phyloP scores from a whole-genome alignment of 768 basidiomycete genomes.

The Lepiota brunneoincarnata region DNA sequence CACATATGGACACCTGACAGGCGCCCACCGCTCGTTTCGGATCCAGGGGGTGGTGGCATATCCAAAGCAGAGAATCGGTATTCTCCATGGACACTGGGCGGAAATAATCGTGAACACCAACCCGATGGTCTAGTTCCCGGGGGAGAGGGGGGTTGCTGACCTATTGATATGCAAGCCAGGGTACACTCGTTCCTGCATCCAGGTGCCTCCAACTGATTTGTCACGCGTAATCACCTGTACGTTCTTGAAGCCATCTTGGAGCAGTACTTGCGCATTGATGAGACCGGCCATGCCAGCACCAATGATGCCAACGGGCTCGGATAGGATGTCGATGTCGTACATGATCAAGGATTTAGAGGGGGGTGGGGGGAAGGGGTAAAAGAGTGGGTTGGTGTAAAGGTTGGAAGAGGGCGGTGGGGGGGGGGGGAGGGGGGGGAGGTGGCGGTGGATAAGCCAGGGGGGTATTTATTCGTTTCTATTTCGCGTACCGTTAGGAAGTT shows the following conservation, averaged over 20 bases:
- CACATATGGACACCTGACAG: constrained; percentile 53
- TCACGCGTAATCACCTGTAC: constrained; percentile 58
- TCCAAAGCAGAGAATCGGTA: constrained; percentile 53
- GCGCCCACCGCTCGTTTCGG: constrained; percentile 36
- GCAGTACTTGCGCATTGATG: constrained; percentile 53
- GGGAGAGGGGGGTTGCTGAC: constrained; percentile 30
- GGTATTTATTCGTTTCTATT: neutral
- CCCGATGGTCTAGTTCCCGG: neutral
- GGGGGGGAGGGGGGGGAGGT: no score
- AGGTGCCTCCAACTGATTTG: constrained; percentile 53
- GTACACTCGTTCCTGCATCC: constrained; percentile 55
- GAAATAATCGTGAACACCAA: neutral
- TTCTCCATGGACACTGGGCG: constrained; percentile 58
- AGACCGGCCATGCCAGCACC: constrained; percentile 60
- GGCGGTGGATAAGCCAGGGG: neutral
- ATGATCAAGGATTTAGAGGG: constrained; percentile 3
- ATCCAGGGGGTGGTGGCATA: constrained; percentile 45
- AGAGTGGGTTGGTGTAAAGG: neutral
- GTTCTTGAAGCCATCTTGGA: constrained; percentile 53
- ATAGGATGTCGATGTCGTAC: constrained; percentile 1
- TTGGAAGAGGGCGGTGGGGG: neutral
- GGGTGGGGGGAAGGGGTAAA: neutral
- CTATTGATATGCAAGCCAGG: constrained; percentile 59
- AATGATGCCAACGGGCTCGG: constrained; percentile 41
- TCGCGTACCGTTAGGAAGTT: neutral